Conservation (phyloP, 2,329 filamentous ascomycete species). For the Cladophialophora yegresii region DNA sequence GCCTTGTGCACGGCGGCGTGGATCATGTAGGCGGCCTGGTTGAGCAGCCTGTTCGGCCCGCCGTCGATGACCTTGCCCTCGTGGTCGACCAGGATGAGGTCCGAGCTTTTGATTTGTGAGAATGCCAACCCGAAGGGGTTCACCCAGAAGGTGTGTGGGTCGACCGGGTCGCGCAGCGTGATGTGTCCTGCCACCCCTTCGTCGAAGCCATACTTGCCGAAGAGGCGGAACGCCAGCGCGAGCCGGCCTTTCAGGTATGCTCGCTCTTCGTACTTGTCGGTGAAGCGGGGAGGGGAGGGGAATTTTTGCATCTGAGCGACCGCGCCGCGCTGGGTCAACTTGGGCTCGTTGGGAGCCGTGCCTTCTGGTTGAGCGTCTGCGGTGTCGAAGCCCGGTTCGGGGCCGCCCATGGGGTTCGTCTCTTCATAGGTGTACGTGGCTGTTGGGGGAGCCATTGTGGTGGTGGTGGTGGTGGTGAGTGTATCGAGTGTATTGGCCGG, state of each 20-base stretch:
- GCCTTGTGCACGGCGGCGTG: slow-evolving; percentile 62
- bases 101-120: slow-evolving; percentile 44
- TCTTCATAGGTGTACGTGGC: slow-evolving; percentile 20
- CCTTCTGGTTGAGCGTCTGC: slow-evolving; percentile 29
- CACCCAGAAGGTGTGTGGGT: slow-evolving; percentile 56
- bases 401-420: neutral
- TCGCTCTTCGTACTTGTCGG: slow-evolving; percentile 43
- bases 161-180: slow-evolving; percentile 57
- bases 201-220: slow-evolving; percentile 59
- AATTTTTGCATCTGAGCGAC: slow-evolving; percentile 30
- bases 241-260: slow-evolving; percentile 48
- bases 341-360: slow-evolving; percentile 33
- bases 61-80: slow-evolving; percentile 47
- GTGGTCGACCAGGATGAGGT: slow-evolving; percentile 46
- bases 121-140: slow-evolving; percentile 34
- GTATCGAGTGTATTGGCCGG: neutral
- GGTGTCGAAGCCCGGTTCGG: neutral
- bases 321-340: slow-evolving; percentile 20
- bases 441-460: slow-evolving; percentile 23
- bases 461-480: neutral
- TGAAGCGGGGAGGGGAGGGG: slow-evolving; percentile 29
- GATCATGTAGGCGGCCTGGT: slow-evolving; percentile 59
- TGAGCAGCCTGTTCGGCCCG: slow-evolving; percentile 45
- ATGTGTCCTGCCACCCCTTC: slow-evolving; percentile 65
- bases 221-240: slow-evolving; percentile 60